These are phyloP conservation scores for Talaromyces stipitatus DNA, from an alignment of 495 filamentous ascomycete species.

Conservation along the genomic window DNA sequence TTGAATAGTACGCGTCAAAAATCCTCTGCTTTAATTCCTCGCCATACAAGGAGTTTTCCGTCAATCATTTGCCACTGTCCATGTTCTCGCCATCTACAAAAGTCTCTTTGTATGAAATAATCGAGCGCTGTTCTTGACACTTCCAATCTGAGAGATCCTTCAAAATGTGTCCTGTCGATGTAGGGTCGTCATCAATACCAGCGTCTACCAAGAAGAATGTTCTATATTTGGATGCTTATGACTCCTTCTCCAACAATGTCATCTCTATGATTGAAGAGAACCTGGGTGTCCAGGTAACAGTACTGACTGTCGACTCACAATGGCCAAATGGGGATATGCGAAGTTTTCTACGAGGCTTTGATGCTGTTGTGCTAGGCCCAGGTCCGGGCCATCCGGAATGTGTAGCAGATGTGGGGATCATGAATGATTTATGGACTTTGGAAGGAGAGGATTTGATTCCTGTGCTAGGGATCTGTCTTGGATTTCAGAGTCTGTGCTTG, in stretches of 20 bases:
- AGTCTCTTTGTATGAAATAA: background rate
- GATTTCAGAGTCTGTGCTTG: conserved; percentile 76
- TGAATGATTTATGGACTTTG: conserved; percentile 69
- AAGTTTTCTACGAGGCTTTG: conserved; percentile 51
- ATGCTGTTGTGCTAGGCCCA: conserved; percentile 73
- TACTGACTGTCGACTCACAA: conserved; percentile 61
- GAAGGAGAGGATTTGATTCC: conserved; percentile 51
- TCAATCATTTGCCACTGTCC: background rate
- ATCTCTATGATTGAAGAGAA: conserved; percentile 63
- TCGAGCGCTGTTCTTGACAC: background rate
- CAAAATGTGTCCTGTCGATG: background rate
- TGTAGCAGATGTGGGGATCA: conserved; percentile 66
- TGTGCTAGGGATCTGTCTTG: conserved; percentile 83
- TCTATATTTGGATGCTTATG: conserved; percentile 88
- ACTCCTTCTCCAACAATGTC: conserved; percentile 95
- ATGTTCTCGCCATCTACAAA: background rate
- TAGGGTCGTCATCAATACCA: background rate
- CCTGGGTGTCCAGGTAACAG: conserved; percentile 56
- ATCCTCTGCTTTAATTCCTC: background rate
- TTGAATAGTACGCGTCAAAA: background rate
- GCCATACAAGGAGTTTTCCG: background rate
- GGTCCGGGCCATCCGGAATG: conserved; percentile 62
- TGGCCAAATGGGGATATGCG: conserved; percentile 35
- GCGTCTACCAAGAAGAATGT: conserved; percentile 36
- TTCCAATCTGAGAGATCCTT: background rate